Base-by-base conservation (phyloP, 306 rosid genomes). In the Castanea mollissima region DNA sequence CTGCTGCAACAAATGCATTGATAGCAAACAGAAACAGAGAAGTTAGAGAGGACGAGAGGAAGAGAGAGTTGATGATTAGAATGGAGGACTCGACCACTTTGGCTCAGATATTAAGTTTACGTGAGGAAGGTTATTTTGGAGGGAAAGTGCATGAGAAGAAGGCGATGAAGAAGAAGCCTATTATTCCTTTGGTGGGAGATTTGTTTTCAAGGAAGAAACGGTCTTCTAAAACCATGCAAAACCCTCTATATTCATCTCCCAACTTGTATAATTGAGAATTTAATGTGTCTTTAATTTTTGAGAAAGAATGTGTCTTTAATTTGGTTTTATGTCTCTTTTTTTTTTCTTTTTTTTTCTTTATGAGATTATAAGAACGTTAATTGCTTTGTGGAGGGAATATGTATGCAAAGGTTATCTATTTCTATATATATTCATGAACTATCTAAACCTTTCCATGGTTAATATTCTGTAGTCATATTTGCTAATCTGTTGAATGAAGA, bases 141-240 rank as follows among this genome's bases (percentile, higher is more conserved):
- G 82, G 78, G 72, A 80, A 73, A 21, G 83, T 41, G 6, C 31
- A 73, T 21, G 41, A 20, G 35, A 75, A 16, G 51, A 88, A 87
- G 73, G 77, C 1, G 32, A 71, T 14, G 73, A 93, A 87, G 92
- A 86, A 84, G 60, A 94, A 94, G 86, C 99, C 99, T 6, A 92
- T 94, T 6, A 88, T 94, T 27, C 99, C 99, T 35, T 88, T 94
- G 15, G 88, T 94, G 2, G 87, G 83, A 31, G 92, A 92, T 79
- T 71, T 91, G 0, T 83, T 90, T 71, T 88, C 81, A 25, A 80
- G 74, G 88, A 88, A 80, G 77, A 92, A 88, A 55, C 20, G 70
- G 18, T 80, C 88, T 65, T 60, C 91, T 16, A 32, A 80, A 16
- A 18, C 49, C 75, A 80, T 79, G 20, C 85, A 74, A n/a, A 79